phyloP scores from a whole-genome alignment of 495 filamentous ascomycete genomes.

The Penicillium paxilli region DNA sequence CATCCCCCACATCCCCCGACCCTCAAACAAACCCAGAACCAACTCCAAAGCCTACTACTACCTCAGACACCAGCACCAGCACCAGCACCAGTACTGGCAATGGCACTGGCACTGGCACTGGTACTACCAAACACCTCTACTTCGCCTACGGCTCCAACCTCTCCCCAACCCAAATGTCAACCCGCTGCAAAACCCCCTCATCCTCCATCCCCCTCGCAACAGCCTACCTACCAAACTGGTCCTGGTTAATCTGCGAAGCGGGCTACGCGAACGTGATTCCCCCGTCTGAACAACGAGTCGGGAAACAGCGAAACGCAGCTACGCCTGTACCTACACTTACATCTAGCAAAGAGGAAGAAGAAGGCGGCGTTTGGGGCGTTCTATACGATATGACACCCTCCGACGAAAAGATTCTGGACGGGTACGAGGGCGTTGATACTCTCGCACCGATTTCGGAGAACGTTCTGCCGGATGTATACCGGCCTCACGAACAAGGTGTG shows the following conservation, averaged over 20 bases:
- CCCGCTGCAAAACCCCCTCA: constrained; percentile 56
- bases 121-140: constrained; percentile 49
- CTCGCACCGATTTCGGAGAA: constrained; percentile 9
- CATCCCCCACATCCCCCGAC: background rate
- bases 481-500: constrained; percentile 39
- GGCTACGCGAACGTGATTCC: constrained; percentile 72
- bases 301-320: constrained; percentile 16
- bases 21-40: background rate
- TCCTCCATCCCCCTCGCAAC: constrained; percentile 50
- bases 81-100: too few species aligned
- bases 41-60: background rate
- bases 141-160: constrained; percentile 78
- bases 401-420: constrained; percentile 42
- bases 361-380: constrained; percentile 56
- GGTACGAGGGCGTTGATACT: constrained; percentile 43
- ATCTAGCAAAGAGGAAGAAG: constrained; percentile 8
- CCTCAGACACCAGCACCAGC: background rate
- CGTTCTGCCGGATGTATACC: constrained; percentile 28
- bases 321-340: constrained; percentile 15
- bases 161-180: constrained; percentile 63
- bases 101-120: too few species aligned
- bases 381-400: constrained; percentile 52
- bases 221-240: constrained; percentile 50
- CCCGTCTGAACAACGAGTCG: constrained; percentile 26
- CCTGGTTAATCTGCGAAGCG: constrained; percentile 65